Evolutionary conservation across 2,329 filamentous ascomycete species (phyloP), one percentile per base, ranked within the genome.

Genomic region (Penicillium sp.): DNA sequence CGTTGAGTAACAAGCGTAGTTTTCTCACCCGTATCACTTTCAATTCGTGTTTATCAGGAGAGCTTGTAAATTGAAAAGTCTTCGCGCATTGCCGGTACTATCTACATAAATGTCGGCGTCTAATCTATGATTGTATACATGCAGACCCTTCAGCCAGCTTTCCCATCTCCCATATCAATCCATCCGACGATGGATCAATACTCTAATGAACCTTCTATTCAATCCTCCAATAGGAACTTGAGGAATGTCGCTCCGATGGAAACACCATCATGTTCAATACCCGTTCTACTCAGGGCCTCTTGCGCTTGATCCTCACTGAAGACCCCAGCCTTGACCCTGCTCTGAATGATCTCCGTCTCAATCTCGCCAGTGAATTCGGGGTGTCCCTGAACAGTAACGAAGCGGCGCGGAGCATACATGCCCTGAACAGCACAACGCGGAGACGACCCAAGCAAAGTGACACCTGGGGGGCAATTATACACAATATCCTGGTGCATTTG

Each of bases 401-500:
- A 76, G 31, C 80, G 79, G 38, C 79, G 76, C 8, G 85, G 81
- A 18, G 79, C 71, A 67, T 94, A 88, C 81, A 95, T 90, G 55
- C 85, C 88, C 70, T 95, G 90, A n/a, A 90, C 84, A 9, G 79
- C 74, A 73, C 90, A 95, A 41, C 78, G 73, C 3, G 80, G 78
- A 2, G 87, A 88, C 36, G 78, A 80, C 2, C 84, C 90, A 2
- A 95, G 77, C 2, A 77, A 71, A 50, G 86, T 77, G 2, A 86
- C 81, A 48, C 79, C 82, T 5, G 76, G 64, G 0, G 90, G 89
- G 48, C 84, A 83, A 20, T 78, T 72, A 60, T 79, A 81, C 5
- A 92, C 87, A 33, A 87, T 81, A 67, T 96, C 90, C 57, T 85
- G 83, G 71, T 96, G 90, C 88, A 95, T 92, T 71, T 95, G 89